Conservation (phyloP, 352 stramenopile species). For the Globisporangium parvum region DNA sequence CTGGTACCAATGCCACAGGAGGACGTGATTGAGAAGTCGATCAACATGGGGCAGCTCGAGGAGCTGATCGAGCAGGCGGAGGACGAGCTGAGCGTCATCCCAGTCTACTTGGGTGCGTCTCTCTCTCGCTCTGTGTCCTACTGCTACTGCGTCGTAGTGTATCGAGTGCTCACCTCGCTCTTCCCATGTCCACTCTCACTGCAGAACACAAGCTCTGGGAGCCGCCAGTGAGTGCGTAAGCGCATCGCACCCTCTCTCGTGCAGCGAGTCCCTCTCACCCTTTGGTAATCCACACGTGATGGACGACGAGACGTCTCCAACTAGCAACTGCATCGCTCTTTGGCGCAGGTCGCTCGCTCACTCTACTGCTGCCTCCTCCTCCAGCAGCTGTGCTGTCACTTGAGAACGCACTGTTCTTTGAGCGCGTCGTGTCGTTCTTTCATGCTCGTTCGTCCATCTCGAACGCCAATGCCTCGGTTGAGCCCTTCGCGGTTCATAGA, state of each 20-base stretch:
- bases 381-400: too few species aligned
- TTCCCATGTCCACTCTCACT: not conserved
- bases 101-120: constrained; percentile 73
- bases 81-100: constrained; percentile 81
- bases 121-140: not conserved
- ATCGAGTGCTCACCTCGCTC: not conserved
- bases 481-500: too few species aligned
- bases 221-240: constrained; percentile 49
- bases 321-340: too few species aligned
- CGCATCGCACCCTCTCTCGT: not conserved
- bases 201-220: constrained; percentile 86
- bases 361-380: too few species aligned
- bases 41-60: constrained; percentile 86
- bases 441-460: too few species aligned
- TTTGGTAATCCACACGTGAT: constrained; percentile 11
- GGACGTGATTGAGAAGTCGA: constrained; percentile 72
- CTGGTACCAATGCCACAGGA: constrained; percentile 37
- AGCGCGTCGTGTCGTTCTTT: too few species aligned
- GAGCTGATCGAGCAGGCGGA: constrained; percentile 86
- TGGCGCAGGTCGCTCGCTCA: too few species aligned
- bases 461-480: too few species aligned
- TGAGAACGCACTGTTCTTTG: too few species aligned
- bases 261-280: not conserved
- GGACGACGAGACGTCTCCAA: not conserved
- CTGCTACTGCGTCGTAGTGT: not conserved